Conservation (phyloP, 768 basidiomycete genomes). For the Amanita rimosa region DNA sequence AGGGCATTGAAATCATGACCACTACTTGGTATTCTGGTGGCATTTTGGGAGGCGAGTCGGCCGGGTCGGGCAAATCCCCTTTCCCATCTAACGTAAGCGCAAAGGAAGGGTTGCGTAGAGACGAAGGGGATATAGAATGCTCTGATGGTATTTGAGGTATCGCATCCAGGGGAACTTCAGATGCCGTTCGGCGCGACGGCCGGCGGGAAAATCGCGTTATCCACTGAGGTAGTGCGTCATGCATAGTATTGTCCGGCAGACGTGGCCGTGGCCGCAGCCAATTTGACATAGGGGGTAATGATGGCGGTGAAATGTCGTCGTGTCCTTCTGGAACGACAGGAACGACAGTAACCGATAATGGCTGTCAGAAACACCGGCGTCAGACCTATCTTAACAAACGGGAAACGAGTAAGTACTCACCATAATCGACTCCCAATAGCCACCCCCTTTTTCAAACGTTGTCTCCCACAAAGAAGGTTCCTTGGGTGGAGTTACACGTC, state of each 20-base stretch:
- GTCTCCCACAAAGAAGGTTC: slow-evolving; percentile 12
- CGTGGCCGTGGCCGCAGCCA: neutral
- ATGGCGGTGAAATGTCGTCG: neutral
- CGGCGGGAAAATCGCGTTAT: neutral
- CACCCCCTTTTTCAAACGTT: slow-evolving; percentile 7
- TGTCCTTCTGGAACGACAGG: neutral
- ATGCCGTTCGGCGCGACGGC: neutral
- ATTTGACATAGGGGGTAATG: neutral
- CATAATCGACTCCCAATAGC: slow-evolving; percentile 7
- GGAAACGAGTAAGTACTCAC: slow-evolving; percentile 5
- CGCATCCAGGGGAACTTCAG: neutral
- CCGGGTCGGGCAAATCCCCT: neutral
- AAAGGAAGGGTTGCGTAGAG: neutral
- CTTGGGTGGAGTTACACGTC: neutral
- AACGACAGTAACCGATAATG: slow-evolving; percentile 4
- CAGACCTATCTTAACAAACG: neutral
- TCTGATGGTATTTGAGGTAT: neutral
- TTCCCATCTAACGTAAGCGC: neutral
- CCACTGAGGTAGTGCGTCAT: neutral
- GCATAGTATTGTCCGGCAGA: neutral
- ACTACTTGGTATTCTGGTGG: slow-evolving; percentile 19
- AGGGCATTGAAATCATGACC: slow-evolving; percentile 39
- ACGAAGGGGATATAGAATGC: neutral
- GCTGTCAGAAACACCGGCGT: slow-evolving; percentile 6
- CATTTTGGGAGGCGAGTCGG: neutral